Percentiles rank a stretch among this genome's conserved stretches.
Evolutionary conservation across 306 rosid genomes (phyloP).

Genomic region (Purshia tridentata): DNA sequence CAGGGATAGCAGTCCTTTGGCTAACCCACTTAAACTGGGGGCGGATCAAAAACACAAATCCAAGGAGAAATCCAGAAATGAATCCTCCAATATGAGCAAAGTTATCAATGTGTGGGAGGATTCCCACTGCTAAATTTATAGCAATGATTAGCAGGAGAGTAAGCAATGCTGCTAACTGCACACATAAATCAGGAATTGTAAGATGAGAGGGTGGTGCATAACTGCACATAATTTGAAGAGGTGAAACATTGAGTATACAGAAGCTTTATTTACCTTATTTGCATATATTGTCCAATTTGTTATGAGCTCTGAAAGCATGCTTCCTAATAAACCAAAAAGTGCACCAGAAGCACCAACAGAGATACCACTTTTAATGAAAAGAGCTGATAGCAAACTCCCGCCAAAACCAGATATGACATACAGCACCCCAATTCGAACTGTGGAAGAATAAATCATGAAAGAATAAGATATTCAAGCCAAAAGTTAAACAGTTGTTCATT

Average conservation of each 20-base stretch:
- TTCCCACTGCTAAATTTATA: slow-evolving; percentile 73
- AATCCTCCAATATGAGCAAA: slow-evolving; percentile 92
- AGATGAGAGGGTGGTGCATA: slow-evolving; percentile 15
- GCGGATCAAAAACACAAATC: slow-evolving; percentile 65
- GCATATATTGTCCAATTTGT: slow-evolving; percentile 85
- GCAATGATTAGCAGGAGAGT: slow-evolving; percentile 54
- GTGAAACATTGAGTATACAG: slow-evolving; percentile 14
- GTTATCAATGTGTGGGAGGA: slow-evolving; percentile 91
- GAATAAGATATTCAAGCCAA: slow-evolving; percentile 12
- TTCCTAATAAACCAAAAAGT: slow-evolving; percentile 81
- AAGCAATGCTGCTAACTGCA: slow-evolving; percentile 65
- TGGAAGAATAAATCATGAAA: slow-evolving; percentile 17
- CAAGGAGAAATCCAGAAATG: slow-evolving; percentile 82
- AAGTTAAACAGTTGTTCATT: slow-evolving; percentile 2
- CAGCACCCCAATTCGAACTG: slow-evolving; percentile 67
- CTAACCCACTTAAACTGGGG: slow-evolving; percentile 74
- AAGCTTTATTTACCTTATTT: slow-evolving; percentile 59
- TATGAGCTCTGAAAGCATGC: slow-evolving; percentile 83
- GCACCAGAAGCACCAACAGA: slow-evolving; percentile 98
- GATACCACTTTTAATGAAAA: slow-evolving; percentile 58
- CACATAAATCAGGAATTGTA: slow-evolving; percentile 24
- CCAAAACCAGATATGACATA: slow-evolving; percentile 80
- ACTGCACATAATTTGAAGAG: not conserved
- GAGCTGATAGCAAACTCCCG: slow-evolving; percentile 72
- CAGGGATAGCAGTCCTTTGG: slow-evolving; percentile 36